Conservation (phyloP, 371 early-diverging fungal species). For the Saksenaea oblongispora region DNA sequence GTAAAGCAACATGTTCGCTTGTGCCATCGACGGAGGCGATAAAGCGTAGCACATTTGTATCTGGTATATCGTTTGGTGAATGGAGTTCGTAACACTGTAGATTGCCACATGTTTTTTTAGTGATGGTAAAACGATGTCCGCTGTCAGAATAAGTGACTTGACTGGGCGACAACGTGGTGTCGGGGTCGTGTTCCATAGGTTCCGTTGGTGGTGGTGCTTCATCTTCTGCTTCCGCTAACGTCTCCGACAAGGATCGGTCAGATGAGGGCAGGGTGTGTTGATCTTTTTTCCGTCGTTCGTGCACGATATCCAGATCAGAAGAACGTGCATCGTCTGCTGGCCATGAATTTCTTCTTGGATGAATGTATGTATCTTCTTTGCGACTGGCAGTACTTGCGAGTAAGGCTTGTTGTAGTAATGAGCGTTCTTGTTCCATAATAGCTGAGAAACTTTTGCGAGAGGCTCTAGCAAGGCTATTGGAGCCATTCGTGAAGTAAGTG, state of each 20-base stretch:
- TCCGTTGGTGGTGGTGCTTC: background rate
- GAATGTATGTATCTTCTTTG: background rate
- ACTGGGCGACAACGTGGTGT: background rate
- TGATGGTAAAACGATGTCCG: conserved; percentile 17
- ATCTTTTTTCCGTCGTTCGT: background rate
- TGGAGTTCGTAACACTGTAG: conserved; percentile 36
- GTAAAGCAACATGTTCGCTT: conserved; percentile 31
- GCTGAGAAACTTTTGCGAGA: conserved; percentile 21
- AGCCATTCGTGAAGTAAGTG: conserved; percentile 36
- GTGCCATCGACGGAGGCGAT: conserved; percentile 38
- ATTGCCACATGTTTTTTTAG: conserved; percentile 22
- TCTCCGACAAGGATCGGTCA: background rate
- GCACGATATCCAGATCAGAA: background rate
- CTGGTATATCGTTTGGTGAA: conserved; percentile 35
- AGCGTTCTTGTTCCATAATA: conserved; percentile 17
- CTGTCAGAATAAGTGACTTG: conserved; percentile 4
- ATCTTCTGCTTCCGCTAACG: background rate
- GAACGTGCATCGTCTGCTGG: background rate
- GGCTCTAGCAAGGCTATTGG: conserved; percentile 4
- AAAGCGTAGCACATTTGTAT: conserved; percentile 33
- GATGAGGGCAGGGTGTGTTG: background rate
- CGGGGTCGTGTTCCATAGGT: background rate
- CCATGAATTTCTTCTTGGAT: background rate
- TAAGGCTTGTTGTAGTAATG: conserved; percentile 38
- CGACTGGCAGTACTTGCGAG: conserved; percentile 15